Base-by-base conservation (phyloP, 495 filamentous ascomycete species). In the Hypoxylon perforatum region DNA sequence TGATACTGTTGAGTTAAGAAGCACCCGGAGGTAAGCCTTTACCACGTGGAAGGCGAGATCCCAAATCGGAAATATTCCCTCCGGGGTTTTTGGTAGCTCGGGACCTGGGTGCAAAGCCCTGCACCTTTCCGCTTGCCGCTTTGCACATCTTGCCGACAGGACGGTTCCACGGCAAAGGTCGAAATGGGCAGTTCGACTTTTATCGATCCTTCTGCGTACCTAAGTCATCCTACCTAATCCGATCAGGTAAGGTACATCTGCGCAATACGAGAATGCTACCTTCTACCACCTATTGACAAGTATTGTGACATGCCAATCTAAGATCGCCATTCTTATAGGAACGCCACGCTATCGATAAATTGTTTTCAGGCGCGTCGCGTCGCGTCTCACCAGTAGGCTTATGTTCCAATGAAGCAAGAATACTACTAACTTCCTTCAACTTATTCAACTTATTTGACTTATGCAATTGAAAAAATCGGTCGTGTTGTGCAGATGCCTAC, bases 1-100 rank as follows among this genome's bases (percentile, higher is more conserved):
- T 9, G 14, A 11, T 7, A 14, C 8, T 3, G 5, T 30, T 30
- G 46, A 8, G 30, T 10, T 21, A 35, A 30, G 21, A 11, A 14
- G 15, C 2, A 23, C 18, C 1, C 33, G 22, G 9, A 35, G 7
- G 44, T 39, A 18, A 59, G 30, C 33, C 6, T 41, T 57, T 42
- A 15, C 56, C 56, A 59, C 46, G 56, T 59, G 57, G 42, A 44
- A 60, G 18, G 49, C n/a, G 57, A 38, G 56, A 21, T 25, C 46
- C 46, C 35, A 33, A 30, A 33, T 11, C 9, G 45, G 45, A 59
- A 50, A 22, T n/a, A 25, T 52, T 51, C 4, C n/a, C n/a, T 51
- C 46, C 21, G n/a, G 35, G 9, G 56, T 28, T 39, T 4, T 44
- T 36, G 47, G 47, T 35, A 23, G 3, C 38, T 41, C 30, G 30